Evolutionary conservation across 345 rosid genomes (phyloP), one percentile per base, ranked within the genome.

Genomic region (Lepidium didymum): DNA sequence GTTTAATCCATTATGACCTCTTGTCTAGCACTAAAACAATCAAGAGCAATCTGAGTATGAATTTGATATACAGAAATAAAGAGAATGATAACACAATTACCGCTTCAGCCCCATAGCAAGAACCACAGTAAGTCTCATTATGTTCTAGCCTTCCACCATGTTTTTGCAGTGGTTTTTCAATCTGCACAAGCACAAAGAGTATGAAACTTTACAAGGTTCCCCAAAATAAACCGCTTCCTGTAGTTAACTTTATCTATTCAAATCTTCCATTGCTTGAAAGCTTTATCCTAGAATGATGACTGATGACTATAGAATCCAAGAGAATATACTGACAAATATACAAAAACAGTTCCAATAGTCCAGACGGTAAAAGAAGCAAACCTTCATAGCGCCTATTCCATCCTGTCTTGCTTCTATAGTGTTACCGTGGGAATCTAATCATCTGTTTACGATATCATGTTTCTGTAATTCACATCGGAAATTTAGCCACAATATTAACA

Each of bases 101-200:
- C 35, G 77, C 46, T 82, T 95, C 94, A 38, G 96, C 90, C 59
- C 99, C 98, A 77, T 82, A 89, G 69, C 97, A 95, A 46, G 97
- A 95, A 56, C 97, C 96, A 68, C 99, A 89, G 55, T 87, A 95
- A 19, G 96, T 95, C 75, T 91, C 96, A 52, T 95, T 95, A 78
- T 91, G 97, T 82, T 80, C 96, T 57, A 94, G 87, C 85, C 99
- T 83, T 42, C 97, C 97, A 76, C 97, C 97, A 80, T 94, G 99
- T 78, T 79, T 85, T 79, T 94, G 97, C 71, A 94, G 75, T 56
- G 99, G 93, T 25, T 86, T 91, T 44, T 91, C 99, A 78, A 91
- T 83, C 97, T 89, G 83, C 68, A 44, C 51, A 79, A 78, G 46
- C 59, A 69, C 44, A 71, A 56, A 56, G 58, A 65, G 36, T 53